These are phyloP conservation scores for Capsicum chinense DNA, from an alignment of 257 asterid genomes.

Conservation along the genomic window DNA sequence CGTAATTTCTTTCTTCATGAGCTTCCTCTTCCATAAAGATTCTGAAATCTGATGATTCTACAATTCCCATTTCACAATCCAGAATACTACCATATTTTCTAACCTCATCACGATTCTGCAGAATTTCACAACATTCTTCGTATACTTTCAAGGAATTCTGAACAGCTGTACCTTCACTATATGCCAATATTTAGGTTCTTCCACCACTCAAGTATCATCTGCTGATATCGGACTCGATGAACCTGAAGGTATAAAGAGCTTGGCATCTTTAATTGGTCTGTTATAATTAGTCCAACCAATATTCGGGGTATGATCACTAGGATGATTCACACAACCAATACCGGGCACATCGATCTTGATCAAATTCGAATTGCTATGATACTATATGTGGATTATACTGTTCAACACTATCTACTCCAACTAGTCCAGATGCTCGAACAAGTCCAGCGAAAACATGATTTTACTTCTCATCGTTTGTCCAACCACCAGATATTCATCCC, in stretches of 20 bases:
- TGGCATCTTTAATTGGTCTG: slow-evolving; percentile 38
- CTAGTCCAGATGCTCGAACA: slow-evolving; percentile 35
- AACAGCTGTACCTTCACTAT: neutral
- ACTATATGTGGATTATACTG: slow-evolving; percentile 46
- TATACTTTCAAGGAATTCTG: too few relatives aligned
- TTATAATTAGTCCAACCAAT: slow-evolving; percentile 40
- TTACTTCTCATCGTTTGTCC: slow-evolving; percentile 20
- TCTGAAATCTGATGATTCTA: neutral
- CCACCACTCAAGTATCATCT: slow-evolving; percentile 47
- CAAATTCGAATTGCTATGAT: slow-evolving; percentile 46
- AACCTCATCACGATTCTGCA: neutral
- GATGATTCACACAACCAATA: neutral
- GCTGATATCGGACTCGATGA: slow-evolving; percentile 37
- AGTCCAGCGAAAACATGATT: slow-evolving; percentile 34
- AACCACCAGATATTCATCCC: slow-evolving; percentile 25
- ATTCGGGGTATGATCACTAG: slow-evolving; percentile 21
- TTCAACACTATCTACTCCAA: slow-evolving; percentile 41
- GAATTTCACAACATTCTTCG: neutral
- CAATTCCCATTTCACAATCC: neutral
- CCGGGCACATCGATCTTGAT: slow-evolving; percentile 45
- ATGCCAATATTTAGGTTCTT: neutral
- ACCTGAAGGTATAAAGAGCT: slow-evolving; percentile 42
- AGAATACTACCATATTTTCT: neutral
- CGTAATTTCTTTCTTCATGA: neutral
- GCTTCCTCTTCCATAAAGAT: neutral